A percentile compares a stretch with the other conserved stretches of the same genome.
These are phyloP conservation scores for Sarocladiaceae sp. DNA, from an alignment of 2,329 filamentous ascomycete genomes.

Conservation along the genomic window DNA sequence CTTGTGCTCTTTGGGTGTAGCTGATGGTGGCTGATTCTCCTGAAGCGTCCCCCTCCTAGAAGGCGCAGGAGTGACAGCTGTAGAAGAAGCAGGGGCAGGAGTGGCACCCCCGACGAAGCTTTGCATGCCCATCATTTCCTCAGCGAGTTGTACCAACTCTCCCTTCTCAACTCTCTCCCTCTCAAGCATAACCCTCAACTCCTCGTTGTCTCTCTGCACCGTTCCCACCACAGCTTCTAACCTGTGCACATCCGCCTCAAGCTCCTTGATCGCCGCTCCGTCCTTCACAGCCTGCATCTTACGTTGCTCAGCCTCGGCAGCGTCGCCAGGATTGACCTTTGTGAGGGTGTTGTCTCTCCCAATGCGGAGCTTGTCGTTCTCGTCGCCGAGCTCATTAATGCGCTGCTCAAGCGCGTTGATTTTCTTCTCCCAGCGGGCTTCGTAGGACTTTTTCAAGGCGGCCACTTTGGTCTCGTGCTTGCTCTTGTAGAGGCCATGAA, in stretches of 20 bases:
- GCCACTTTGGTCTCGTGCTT: conserved; percentile 97
- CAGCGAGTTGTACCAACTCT: conserved; percentile 74
- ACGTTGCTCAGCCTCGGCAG: conserved; percentile 45
- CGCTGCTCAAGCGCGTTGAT: conserved; percentile 71
- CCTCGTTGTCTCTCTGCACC: conserved; percentile 65
- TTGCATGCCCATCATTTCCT: conserved; percentile 77
- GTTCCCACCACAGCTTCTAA: conserved; percentile 68
- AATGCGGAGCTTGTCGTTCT: conserved; percentile 70
- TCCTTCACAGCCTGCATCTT: conserved; percentile 58
- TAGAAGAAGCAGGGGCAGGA: neutral
- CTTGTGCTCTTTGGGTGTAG: conserved; percentile 23
- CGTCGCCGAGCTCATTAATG: conserved; percentile 63
- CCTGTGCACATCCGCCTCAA: conserved; percentile 71
- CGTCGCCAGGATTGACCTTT: conserved; percentile 44
- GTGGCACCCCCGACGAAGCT: conserved; percentile 31
- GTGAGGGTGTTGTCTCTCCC: conserved; percentile 64
- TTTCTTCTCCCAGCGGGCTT: conserved; percentile 85
- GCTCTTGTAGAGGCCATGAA: conserved; percentile 90
- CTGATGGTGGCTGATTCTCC: conserved; percentile 18
- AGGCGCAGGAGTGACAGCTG: conserved; percentile 1
- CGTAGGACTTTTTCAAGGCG: conserved; percentile 80
- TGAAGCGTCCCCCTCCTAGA: neutral
- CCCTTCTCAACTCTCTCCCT: conserved; percentile 78
- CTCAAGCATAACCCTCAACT: conserved; percentile 62
- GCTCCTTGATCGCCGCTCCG: conserved; percentile 62